Evolutionary conservation across 129 eudicot genomes (phyloP).

Genomic region (Pittosporum tobira): DNA sequence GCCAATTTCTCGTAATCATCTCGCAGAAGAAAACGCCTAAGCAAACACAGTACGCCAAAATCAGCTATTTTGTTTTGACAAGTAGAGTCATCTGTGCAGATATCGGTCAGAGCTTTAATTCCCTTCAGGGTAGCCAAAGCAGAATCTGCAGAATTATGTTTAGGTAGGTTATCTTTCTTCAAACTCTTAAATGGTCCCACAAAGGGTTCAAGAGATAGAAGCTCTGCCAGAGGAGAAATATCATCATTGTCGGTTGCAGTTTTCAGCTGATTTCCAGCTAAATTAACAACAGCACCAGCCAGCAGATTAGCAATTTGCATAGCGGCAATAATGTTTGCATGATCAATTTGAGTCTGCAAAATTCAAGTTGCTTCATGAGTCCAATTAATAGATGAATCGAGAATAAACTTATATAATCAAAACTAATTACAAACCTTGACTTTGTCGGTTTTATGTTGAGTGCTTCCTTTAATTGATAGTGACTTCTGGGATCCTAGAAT

Average conservation of each 20-base stretch:
- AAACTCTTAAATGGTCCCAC: constrained; percentile 47
- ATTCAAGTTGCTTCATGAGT: constrained; percentile 14
- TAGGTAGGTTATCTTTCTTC: constrained; percentile 57
- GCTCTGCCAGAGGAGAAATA: constrained; percentile 47
- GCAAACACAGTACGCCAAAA: constrained; percentile 64
- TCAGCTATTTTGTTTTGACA: constrained; percentile 63
- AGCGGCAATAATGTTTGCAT: constrained; percentile 60
- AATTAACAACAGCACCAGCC: constrained; percentile 66
- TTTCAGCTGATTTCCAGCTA: constrained; percentile 62
- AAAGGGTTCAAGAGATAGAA: constrained; percentile 79
- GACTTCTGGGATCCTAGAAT: constrained; percentile 39
- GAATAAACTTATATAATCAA: background rate
- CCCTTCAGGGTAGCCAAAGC: constrained; percentile 91
- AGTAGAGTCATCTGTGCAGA: constrained; percentile 61
- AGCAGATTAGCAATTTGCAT: constrained; percentile 56
- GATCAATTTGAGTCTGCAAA: constrained; percentile 86
- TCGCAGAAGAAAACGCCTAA: constrained; percentile 58
- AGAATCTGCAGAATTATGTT: constrained; percentile 65
- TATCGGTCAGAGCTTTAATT: constrained; percentile 83
- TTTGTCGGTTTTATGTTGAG: constrained; percentile 50
- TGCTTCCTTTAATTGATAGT: constrained; percentile 39
- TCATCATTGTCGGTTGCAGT: constrained; percentile 34
- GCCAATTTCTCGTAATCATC: constrained; percentile 94
- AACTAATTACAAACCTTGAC: constrained; percentile 61
- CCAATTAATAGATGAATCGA: background rate